Conservation (phyloP, 306 rosid species). For the Prunus mongolica region DNA sequence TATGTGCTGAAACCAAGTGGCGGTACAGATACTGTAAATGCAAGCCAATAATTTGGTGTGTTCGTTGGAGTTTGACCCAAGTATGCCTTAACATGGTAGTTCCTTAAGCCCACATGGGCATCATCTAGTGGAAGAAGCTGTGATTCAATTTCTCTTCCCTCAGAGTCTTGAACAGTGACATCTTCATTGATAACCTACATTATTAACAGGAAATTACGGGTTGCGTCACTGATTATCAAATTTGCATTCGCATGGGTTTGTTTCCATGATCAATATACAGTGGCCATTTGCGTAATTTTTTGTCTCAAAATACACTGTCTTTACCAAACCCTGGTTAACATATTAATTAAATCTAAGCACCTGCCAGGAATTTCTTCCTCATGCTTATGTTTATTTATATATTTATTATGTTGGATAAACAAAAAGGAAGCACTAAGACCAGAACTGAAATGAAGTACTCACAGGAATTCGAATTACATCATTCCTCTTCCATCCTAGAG, state of each 20-base stretch:
- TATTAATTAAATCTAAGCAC: neutral
- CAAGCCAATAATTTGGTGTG: constrained; percentile 53
- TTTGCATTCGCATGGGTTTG: neutral
- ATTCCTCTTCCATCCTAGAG: constrained; percentile 57
- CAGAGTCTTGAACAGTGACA: constrained; percentile 41
- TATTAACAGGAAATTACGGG: neutral
- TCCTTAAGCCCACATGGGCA: constrained; percentile 31
- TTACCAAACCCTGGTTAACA: neutral
- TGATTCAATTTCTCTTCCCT: constrained; percentile 46
- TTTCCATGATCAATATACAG: neutral
- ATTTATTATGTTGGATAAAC: neutral
- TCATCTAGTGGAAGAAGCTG: constrained; percentile 45
- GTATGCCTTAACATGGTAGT: constrained; percentile 46
- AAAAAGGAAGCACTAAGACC: neutral
- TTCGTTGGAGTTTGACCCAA: constrained; percentile 32
- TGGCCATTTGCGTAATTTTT: neutral
- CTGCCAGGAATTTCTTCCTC: neutral
- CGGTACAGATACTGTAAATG: constrained; percentile 45
- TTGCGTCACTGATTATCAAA: neutral
- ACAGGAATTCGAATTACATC: constrained; percentile 49
- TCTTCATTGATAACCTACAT: constrained; percentile 40
- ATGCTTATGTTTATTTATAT: neutral
- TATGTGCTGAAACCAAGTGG: constrained; percentile 58
- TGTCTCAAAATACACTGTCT: neutral
- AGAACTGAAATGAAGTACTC: constrained; percentile 22